Evolutionary conservation across 495 filamentous ascomycete species (phyloP).

Genomic region (Aspergillus sclerotiicarbonarius): DNA sequence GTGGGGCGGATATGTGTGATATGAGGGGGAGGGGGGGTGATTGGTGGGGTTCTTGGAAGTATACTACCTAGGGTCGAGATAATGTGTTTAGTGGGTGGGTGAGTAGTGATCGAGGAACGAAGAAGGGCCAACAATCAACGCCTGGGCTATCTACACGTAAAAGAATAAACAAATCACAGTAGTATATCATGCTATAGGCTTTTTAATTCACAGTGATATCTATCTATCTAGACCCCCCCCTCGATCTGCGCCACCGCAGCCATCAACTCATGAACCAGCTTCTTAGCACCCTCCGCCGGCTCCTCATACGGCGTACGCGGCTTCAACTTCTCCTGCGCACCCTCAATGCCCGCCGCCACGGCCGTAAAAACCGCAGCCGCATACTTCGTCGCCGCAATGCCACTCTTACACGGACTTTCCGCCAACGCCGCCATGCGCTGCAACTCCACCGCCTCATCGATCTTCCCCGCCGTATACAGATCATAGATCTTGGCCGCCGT

Average conservation of each 20-base stretch:
- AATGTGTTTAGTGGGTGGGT: too few species aligned
- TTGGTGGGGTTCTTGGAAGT: too few species aligned
- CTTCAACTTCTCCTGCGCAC: slow-evolving; percentile 51
- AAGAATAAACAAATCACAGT: too few species aligned
- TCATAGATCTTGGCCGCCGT: slow-evolving; percentile 53
- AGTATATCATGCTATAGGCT: too few species aligned
- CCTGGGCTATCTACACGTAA: too few species aligned
- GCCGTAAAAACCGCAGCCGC: slow-evolving; percentile 56
- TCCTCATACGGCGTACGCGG: slow-evolving; percentile 59
- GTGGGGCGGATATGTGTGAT: too few species aligned
- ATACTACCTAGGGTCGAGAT: too few species aligned
- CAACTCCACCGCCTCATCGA: slow-evolving; percentile 53
- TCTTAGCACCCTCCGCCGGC: slow-evolving; percentile 46
- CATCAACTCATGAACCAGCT: slow-evolving; percentile 47
- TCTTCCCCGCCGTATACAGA: slow-evolving; percentile 47
- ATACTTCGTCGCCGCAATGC: slow-evolving; percentile 66
- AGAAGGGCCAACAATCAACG: too few species aligned
- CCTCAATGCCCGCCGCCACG: slow-evolving; percentile 54
- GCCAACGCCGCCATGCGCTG: slow-evolving; percentile 52
- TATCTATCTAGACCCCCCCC: slow-evolving; percentile 10
- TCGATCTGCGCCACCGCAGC: slow-evolving; percentile 19
- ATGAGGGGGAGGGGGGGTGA: too few species aligned
- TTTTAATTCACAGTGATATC: too few species aligned
- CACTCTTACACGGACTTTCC: slow-evolving; percentile 58
- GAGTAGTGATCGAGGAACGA: too few species aligned